Evolutionary conservation across 2,329 filamentous ascomycete genomes (phyloP).

Genomic region (Tolypocladium amazonense): DNA sequence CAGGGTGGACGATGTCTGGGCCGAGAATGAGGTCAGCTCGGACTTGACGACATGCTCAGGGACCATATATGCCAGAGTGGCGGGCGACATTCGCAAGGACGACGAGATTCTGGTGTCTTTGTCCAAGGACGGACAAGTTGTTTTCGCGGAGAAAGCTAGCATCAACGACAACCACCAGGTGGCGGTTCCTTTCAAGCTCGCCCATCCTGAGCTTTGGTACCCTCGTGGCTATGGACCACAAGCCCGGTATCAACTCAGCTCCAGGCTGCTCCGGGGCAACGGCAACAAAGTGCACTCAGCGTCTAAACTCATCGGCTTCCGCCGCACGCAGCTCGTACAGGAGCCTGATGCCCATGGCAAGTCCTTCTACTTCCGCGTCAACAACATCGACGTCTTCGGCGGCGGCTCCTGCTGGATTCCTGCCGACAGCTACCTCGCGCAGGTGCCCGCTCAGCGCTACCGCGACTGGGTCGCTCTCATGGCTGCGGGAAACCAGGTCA

Average conservation of each 20-base stretch:
- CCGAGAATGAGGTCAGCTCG: conserved; percentile 21
- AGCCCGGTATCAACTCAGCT: not conserved
- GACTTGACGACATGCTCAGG: conserved; percentile 16
- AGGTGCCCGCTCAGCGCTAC: conserved; percentile 52
- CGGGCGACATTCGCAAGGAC: conserved; percentile 16
- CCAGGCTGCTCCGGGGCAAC: not conserved
- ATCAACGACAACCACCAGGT: not conserved
- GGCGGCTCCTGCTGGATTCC: conserved; percentile 74
- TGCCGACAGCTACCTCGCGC: conserved; percentile 64
- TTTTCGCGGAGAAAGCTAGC: conserved; percentile 6
- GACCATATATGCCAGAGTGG: conserved; percentile 24
- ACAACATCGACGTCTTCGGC: conserved; percentile 61
- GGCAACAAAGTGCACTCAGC: not conserved
- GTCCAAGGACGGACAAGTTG: conserved; percentile 6
- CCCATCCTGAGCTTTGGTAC: conserved; percentile 20
- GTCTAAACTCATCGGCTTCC: conserved; percentile 51
- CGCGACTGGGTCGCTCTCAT: conserved; percentile 41
- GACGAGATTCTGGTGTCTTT: conserved; percentile 15
- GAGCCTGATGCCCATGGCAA: conserved; percentile 49
- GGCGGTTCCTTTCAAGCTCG: conserved; percentile 20
- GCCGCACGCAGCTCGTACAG: conserved; percentile 47
- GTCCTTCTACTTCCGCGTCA: conserved; percentile 65
- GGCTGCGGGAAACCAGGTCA: conserved; percentile 35
- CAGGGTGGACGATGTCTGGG: conserved; percentile 47
- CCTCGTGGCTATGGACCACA: conserved; percentile 7